Conservation (phyloP, 306 rosid species). For the Lathyrus sativus region DNA sequence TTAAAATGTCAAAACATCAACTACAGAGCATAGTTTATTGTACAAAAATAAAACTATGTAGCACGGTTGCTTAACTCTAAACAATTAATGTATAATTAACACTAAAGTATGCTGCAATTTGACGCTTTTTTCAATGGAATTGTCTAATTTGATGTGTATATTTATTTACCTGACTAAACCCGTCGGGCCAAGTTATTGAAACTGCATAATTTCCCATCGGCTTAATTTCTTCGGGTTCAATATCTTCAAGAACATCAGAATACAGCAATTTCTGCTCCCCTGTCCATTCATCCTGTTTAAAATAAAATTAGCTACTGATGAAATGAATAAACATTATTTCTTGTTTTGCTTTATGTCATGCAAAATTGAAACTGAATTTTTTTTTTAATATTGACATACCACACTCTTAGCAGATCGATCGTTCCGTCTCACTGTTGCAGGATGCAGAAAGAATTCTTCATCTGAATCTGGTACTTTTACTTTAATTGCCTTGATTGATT, state of each 20-base stretch:
- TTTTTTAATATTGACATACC: slow-evolving; percentile 54
- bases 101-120: background rate
- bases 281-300: slow-evolving; percentile 88
- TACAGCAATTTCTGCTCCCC: slow-evolving; percentile 92
- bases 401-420: slow-evolving; percentile 98
- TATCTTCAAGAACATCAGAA: slow-evolving; percentile 77
- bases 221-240: slow-evolving; percentile 90
- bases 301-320: too few species aligned
- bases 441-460: slow-evolving; percentile 90
- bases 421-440: slow-evolving; percentile 94
- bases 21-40: background rate
- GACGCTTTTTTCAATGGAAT: background rate
- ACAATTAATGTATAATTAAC: background rate
- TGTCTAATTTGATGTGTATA: slow-evolving; percentile 12
- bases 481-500: slow-evolving; percentile 76
- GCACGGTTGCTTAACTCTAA: background rate
- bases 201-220: slow-evolving; percentile 97
- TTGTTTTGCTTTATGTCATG: slow-evolving; percentile 2
- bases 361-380: slow-evolving; percentile 14
- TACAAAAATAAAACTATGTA: too few species aligned
- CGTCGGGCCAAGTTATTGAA: slow-evolving; percentile 92
- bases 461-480: slow-evolving; percentile 93
- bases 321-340: background rate
- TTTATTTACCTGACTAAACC: slow-evolving; percentile 79
- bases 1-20: slow-evolving; percentile 20